Conservation (phyloP, 2,329 filamentous ascomycete genomes). For the Alternaria gansuensis region DNA sequence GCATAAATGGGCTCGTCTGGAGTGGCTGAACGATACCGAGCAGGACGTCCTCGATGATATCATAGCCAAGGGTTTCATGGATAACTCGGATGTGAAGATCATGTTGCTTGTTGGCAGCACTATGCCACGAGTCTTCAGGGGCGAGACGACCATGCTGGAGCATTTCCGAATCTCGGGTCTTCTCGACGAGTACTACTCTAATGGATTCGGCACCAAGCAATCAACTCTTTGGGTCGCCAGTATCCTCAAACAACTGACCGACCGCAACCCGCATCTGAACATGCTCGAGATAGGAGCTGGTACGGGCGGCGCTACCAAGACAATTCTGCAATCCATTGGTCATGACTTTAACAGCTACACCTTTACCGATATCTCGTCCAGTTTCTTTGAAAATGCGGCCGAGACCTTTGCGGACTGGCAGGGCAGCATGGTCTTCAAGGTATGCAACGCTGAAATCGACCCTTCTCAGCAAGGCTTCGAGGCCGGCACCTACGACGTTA, state of each 20-base stretch:
- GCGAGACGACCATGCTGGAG: constrained; percentile 10
- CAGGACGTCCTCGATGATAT: constrained; percentile 1
- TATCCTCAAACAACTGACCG: neutral
- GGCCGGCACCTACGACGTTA: constrained; percentile 25
- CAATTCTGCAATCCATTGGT: constrained; percentile 13
- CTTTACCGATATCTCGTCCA: constrained; percentile 25
- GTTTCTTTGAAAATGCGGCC: constrained; percentile 2
- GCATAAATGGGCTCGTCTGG: neutral
- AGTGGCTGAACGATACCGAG: neutral
- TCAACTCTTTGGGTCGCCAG: neutral
- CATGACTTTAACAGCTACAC: constrained; percentile 23
- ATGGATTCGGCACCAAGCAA: constrained; percentile 3
- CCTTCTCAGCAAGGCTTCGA: constrained; percentile 23
- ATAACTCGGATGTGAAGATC: constrained; percentile 6
- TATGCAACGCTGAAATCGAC: constrained; percentile 19
- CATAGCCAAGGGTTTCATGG: neutral
- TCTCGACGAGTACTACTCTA: constrained; percentile 2
- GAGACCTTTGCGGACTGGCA: constrained; percentile 1
- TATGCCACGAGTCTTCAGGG: constrained; percentile 5
- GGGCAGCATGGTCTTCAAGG: constrained; percentile 13
- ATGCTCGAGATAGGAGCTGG: constrained; percentile 9
- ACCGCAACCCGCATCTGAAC: neutral
- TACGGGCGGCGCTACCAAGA: constrained; percentile 12
- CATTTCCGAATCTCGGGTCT: constrained; percentile 4
- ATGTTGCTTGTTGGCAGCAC: constrained; percentile 2